phyloP scores from a whole-genome alignment of 352 stramenopile genomes.

The Lagenidium sp. region DNA sequence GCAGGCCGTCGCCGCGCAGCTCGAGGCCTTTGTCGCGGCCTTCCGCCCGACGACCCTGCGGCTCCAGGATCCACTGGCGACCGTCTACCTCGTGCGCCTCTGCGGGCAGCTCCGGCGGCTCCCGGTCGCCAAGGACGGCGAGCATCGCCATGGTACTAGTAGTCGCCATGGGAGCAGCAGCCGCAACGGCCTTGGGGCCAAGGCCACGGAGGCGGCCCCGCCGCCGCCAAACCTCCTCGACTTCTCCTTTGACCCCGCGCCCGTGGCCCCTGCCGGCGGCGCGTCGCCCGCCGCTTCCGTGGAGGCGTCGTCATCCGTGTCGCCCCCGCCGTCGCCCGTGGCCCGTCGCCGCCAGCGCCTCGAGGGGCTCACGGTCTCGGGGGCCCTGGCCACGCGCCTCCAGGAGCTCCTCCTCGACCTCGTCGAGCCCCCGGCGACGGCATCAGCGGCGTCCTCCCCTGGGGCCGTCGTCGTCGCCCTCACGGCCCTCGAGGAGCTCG shows the following conservation, averaged over 20 bases:
- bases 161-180: background rate
- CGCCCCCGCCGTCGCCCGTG: constrained; percentile 22
- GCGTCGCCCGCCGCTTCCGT: background rate
- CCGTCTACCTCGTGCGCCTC: constrained; percentile 54
- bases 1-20: constrained; percentile 20
- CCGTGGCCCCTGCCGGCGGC: background rate
- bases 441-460: constrained; percentile 7
- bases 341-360: constrained; percentile 21
- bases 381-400: constrained; percentile 26
- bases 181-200: constrained; percentile 1
- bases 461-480: constrained; percentile 29
- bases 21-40: constrained; percentile 46
- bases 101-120: constrained; percentile 50
- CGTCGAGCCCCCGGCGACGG: constrained; percentile 13
- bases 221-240: constrained; percentile 52
- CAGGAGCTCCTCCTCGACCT: constrained; percentile 50
- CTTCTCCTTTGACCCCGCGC: constrained; percentile 30
- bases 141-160: background rate
- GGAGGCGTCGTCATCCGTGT: constrained; percentile 2
- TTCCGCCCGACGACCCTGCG: constrained; percentile 34
- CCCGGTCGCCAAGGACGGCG: constrained; percentile 4
- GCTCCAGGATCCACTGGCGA: constrained; percentile 46
- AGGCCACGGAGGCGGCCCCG: no score
- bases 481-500: constrained; percentile 43
- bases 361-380: constrained; percentile 32